Evolutionary conservation across 257 asterid species (phyloP).

Genomic region (Cruciata laevipes): DNA sequence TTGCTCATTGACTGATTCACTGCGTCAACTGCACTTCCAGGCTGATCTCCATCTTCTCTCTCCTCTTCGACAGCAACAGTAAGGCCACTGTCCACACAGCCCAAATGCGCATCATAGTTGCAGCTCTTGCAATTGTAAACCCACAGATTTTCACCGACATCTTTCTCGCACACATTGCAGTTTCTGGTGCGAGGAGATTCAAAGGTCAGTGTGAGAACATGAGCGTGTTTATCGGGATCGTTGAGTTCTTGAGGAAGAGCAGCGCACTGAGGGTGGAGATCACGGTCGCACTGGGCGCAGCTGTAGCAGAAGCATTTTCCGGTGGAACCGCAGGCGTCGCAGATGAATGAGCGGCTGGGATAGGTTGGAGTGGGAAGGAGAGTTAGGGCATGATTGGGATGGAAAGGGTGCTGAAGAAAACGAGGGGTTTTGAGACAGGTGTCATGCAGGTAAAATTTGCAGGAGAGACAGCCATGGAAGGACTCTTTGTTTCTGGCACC

Average conservation of each 20-base stretch:
- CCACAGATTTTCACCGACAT: constrained; percentile 14
- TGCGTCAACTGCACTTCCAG: neutral
- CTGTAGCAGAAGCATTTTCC: constrained; percentile 22
- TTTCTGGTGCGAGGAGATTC: constrained; percentile 1
- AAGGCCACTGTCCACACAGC: constrained; percentile 3
- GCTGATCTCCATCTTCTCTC: neutral
- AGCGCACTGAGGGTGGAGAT: constrained; percentile 30
- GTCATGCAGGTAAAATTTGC: constrained; percentile 31
- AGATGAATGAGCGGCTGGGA: constrained; percentile 12
- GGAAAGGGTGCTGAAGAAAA: constrained; percentile 29
- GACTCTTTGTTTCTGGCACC: constrained; percentile 9
- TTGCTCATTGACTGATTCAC: too few species aligned
- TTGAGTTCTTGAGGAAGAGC: constrained; percentile 2
- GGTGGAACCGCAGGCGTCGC: constrained; percentile 24
- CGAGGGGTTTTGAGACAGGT: constrained; percentile 30
- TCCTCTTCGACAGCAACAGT: neutral
- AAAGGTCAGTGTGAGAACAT: constrained; percentile 19
- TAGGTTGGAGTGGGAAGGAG: constrained; percentile 31
- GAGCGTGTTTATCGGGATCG: constrained; percentile 9
- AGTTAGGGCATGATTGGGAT: constrained; percentile 28
- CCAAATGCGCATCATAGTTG: constrained; percentile 23
- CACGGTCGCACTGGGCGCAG: constrained; percentile 31
- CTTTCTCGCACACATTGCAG: constrained; percentile 21
- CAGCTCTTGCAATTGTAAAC: constrained; percentile 26
- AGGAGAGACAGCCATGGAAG: constrained; percentile 29